Evolutionary conservation across 1,139 yeast genomes (phyloP), one percentile per base, ranked within the genome.

Genomic region (Magnusiomyces suaveolens): DNA sequence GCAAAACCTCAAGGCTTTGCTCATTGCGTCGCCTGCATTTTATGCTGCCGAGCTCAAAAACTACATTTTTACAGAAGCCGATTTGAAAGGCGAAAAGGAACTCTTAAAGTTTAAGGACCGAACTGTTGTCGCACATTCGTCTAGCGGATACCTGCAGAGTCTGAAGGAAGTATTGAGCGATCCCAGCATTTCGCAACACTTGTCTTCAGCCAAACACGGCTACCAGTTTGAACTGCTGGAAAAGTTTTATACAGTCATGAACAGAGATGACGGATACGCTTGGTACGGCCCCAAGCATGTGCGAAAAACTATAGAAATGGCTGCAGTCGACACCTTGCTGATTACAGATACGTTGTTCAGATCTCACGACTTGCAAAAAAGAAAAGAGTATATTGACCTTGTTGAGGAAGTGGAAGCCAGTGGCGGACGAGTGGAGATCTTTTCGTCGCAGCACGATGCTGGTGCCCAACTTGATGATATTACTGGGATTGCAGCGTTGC

Each of bases 21-120:
- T 92, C 24, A 68, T 92, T 49, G 96, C 96, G n/a, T 87, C 96
- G 0, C 98, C 98, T 0, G 98, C 97, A 0, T 87, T 87, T 63
- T 77, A 82, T 51, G 94, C 95, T 1, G 74, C 76, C 54, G 82
- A 83, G n/a, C 73, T 87, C 48, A 75, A 73, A 55, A 82, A 82
- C 50, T 80, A 77, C 60, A 71, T 87, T 33, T 72, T 79, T 55
- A 74, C 74, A 48, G 68, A 71, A 47, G 92, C 95, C 0, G 74
- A 76, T 1, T 73, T 73, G 54, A 78, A 78, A 32, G 77, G 81
- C 61, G 84, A 85, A 66, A 71, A 71, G 20, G 69, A 80, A 2
- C 63, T 85, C 54, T 58, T 71, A 23, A 77, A 78, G 58, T 75
- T 81, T 57, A 83, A 81, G 64, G 68, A 78, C 51, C 90, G 88